A percentile compares a stretch with the other conserved stretches of the same genome.
These are phyloP conservation scores for Apiospora aurea DNA, from an alignment of 2,329 filamentous ascomycete genomes.

Conservation along the genomic window DNA sequence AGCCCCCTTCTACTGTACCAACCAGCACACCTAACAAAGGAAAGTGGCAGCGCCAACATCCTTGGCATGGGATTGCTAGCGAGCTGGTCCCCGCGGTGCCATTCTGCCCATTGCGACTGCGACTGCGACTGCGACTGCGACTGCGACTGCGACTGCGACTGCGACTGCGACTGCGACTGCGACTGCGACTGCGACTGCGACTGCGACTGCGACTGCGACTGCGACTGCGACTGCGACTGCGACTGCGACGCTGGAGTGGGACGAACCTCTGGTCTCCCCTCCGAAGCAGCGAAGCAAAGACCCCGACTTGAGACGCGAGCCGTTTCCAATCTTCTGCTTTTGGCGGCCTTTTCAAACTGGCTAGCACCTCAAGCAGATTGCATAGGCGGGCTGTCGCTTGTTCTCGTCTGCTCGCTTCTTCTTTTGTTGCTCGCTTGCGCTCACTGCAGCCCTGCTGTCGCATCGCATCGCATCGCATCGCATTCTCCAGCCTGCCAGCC, in stretches of 20 bases:
- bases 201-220: too few relatives aligned
- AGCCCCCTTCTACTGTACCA: neutral
- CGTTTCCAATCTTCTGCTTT: neutral
- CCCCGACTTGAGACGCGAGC: slow-evolving; percentile 9
- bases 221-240: too few relatives aligned
- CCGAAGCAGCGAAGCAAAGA: neutral
- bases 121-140: too few relatives aligned
- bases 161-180: too few relatives aligned
- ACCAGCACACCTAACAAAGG: too few relatives aligned
- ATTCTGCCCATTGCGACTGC: neutral
- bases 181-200: too few relatives aligned
- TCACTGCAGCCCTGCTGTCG: neutral
- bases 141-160: too few relatives aligned
- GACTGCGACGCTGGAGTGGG: neutral
- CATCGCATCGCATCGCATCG: neutral
- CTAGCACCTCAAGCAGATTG: slow-evolving; percentile 14
- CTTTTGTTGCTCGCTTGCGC: too few relatives aligned
- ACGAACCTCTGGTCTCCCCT: neutral
- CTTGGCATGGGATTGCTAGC: neutral
- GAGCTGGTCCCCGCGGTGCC: neutral
- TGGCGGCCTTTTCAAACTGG: neutral
- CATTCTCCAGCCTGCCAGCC: neutral
- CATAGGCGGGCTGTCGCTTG: neutral
- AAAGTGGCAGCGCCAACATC: too few relatives aligned
- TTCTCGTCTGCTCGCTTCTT: neutral